These are phyloP conservation scores for Keqinozyma sinolaborantium DNA, from an alignment of 1,139 yeast species.

Conservation along the genomic window DNA sequence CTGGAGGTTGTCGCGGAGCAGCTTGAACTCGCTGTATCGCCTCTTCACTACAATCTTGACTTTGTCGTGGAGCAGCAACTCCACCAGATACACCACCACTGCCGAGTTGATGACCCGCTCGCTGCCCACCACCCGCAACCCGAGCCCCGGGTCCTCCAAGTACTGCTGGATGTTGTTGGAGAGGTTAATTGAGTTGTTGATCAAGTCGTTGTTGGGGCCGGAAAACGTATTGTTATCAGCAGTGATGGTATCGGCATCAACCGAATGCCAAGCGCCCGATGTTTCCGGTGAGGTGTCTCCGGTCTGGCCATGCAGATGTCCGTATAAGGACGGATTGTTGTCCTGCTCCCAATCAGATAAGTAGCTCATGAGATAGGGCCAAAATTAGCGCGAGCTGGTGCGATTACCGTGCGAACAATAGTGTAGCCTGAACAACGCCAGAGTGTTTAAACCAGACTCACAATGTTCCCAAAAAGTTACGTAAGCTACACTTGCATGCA, in stretches of 20 bases:
- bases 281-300: slow-evolving; percentile 1
- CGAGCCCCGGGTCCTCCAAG: slow-evolving; percentile 23
- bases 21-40: slow-evolving; percentile 54
- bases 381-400: slow-evolving; percentile 2
- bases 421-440: too few relatives aligned
- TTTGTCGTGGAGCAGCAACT: slow-evolving; percentile 8
- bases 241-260: neutral
- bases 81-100: slow-evolving; percentile 40
- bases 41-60: slow-evolving; percentile 33
- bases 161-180: slow-evolving; percentile 33
- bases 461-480: too few relatives aligned
- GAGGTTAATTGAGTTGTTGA: slow-evolving; percentile 36
- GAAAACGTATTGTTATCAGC: neutral
- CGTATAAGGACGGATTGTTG: slow-evolving; percentile 46
- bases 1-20: slow-evolving; percentile 42
- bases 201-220: slow-evolving; percentile 12
- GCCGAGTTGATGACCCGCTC: slow-evolving; percentile 38
- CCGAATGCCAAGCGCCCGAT: slow-evolving; percentile 1
- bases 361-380: slow-evolving; percentile 1
- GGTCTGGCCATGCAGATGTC: slow-evolving; percentile 15
- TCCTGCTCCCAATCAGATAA: slow-evolving; percentile 42
- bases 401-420: too few relatives aligned
- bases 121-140: slow-evolving; percentile 30
- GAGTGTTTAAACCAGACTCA: too few relatives aligned
- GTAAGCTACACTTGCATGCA: too few relatives aligned